A percentile compares a stretch with the other conserved stretches of the same genome.
Conservation (phyloP, 1,284 basidiomycete species). For the Leccinum pallidistipes region DNA sequence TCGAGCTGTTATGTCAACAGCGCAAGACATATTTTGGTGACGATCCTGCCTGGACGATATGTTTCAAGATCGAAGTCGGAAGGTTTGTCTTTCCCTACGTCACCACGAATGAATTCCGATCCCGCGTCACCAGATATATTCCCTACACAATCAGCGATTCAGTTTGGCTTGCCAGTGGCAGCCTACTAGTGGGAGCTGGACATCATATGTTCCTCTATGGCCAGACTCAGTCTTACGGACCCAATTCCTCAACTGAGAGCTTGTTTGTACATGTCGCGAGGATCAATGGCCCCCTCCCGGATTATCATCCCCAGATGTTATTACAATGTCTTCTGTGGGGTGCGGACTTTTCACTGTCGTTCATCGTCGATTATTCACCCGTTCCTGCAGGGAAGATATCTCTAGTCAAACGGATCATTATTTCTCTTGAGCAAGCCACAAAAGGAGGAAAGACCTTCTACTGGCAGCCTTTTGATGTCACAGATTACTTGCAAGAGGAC, state of each 20-base stretch:
- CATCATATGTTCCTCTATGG: conserved; percentile 79
- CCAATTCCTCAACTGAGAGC: conserved; percentile 41
- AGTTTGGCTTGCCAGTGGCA: conserved; percentile 83
- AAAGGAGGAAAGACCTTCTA: conserved; percentile 26
- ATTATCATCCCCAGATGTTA: conserved; percentile 91
- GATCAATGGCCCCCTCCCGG: conserved; percentile 80
- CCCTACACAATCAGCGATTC: conserved; percentile 81
- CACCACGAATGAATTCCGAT: conserved; percentile 1
- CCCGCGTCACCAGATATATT: conserved; percentile 52
- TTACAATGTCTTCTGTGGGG: conserved; percentile 92
- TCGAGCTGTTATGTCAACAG: conserved; percentile 86
- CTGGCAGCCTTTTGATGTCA: conserved; percentile 53
- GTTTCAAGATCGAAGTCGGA: conserved; percentile 69
- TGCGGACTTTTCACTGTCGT: conserved; percentile 37
- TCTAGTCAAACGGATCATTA: conserved; percentile 78
- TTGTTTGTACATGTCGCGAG: conserved; percentile 82
- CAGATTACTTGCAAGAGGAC: conserved; percentile 51
- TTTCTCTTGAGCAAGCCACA: conserved; percentile 56
- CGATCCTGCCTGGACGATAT: conserved; percentile 76
- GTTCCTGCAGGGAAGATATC: conserved; percentile 68
- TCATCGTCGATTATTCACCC: conserved; percentile 2
- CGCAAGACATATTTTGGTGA: conserved; percentile 87
- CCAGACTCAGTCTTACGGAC: conserved; percentile 35
- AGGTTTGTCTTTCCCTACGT: conserved; percentile 43
- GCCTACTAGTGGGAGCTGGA: conserved; percentile 72